Conservation (phyloP, 371 early-diverging fungal species). For the Apophysomyces trapeziformis region DNA sequence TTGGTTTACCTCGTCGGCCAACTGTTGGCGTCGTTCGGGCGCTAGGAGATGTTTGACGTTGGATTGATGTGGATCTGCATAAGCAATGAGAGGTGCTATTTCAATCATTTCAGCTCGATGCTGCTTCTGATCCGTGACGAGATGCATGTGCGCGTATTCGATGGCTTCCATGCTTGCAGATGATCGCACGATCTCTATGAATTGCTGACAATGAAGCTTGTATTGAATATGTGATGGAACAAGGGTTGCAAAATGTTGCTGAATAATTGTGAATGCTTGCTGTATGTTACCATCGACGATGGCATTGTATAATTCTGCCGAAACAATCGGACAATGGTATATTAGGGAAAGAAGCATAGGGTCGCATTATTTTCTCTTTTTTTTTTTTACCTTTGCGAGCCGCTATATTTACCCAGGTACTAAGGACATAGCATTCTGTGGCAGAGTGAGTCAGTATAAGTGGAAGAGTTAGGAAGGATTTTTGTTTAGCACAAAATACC, state of each 20-base stretch:
- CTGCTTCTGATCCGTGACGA: constrained; percentile 24
- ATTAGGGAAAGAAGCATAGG: background rate
- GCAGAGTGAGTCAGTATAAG: background rate
- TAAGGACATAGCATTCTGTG: background rate
- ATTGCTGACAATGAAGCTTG: constrained; percentile 45
- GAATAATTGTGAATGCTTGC: constrained; percentile 36
- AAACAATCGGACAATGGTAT: background rate
- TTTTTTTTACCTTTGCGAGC: constrained; percentile 41
- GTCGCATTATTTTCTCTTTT: too few species aligned
- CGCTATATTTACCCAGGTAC: constrained; percentile 21
- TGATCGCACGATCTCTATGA: constrained; percentile 37
- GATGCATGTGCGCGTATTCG: constrained; percentile 37
- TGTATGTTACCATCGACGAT: constrained; percentile 37
- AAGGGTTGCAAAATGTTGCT: constrained; percentile 33
- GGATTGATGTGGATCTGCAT: constrained; percentile 41
- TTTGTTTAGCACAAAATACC: background rate
- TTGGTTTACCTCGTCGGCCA: constrained; percentile 39
- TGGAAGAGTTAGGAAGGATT: background rate
- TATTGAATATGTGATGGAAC: background rate
- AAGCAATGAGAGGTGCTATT: constrained; percentile 46
- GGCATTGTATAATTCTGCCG: constrained; percentile 33
- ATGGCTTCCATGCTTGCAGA: constrained; percentile 38
- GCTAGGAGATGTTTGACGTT: constrained; percentile 33
- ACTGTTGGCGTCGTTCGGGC: constrained; percentile 32
- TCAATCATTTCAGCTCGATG: constrained; percentile 32